phyloP scores from a whole-genome alignment of 495 filamentous ascomycete genomes.

The Cercophora newfieldiana region DNA sequence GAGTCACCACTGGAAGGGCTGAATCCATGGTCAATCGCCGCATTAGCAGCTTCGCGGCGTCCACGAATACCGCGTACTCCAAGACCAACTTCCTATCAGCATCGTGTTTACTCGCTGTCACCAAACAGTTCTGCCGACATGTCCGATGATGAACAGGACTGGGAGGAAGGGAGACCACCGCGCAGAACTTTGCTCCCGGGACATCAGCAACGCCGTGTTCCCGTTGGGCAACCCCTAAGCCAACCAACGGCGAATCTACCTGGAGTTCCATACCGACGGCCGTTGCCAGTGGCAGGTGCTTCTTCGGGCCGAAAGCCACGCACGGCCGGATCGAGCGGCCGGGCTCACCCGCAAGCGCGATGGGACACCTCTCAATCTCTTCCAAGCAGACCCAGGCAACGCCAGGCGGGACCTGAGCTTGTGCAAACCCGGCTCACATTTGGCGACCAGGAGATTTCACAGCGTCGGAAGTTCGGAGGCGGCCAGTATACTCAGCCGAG shows the following conservation, averaged over 20 bases:
- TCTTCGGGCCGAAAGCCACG: not conserved
- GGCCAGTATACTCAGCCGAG: not conserved
- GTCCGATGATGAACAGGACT: not conserved
- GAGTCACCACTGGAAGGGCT: conserved; percentile 17
- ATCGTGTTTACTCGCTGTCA: not conserved
- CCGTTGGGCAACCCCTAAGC: not conserved
- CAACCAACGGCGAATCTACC: not conserved
- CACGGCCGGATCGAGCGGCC: not conserved
- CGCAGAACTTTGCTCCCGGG: not conserved
- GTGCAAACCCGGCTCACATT: not conserved
- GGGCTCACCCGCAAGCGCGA: not conserved
- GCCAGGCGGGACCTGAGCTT: not conserved
- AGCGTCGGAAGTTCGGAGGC: not conserved
- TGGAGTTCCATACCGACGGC: not conserved
- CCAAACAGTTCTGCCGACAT: not conserved
- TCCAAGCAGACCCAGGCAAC: not conserved
- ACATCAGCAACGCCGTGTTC: not conserved
- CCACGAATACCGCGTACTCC: not conserved
- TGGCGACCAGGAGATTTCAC: no score
- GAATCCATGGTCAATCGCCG: conserved; percentile 33
- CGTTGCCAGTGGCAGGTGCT: not conserved
- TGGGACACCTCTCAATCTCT: not conserved
- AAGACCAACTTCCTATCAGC: not conserved
- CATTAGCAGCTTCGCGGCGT: conserved; percentile 4
- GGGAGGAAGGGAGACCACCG: not conserved